Percentiles rank a stretch among this genome's conserved stretches.
These are phyloP conservation scores for Austroboletus sp. DNA, from an alignment of 1,284 basidiomycete genomes.

Conservation along the genomic window DNA sequence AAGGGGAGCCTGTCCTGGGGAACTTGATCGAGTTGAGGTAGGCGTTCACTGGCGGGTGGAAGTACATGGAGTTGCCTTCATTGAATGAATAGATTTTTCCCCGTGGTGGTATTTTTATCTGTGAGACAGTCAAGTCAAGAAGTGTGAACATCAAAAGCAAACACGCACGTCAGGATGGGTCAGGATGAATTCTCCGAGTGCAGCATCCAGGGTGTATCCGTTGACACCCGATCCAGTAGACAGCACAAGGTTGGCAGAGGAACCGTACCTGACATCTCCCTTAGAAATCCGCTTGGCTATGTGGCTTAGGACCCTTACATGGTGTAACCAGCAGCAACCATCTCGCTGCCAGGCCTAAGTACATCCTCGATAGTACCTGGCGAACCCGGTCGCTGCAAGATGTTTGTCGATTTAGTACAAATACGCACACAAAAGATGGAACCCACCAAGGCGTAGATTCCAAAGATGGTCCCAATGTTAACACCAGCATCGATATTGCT, in stretches of 20 bases:
- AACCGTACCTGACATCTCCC: slow-evolving; percentile 74
- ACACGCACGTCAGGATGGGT: slow-evolving; percentile 85
- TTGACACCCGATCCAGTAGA: slow-evolving; percentile 95
- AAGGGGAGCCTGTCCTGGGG: slow-evolving; percentile 74
- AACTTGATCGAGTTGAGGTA: slow-evolving; percentile 97
- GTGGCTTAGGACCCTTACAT: slow-evolving; percentile 53
- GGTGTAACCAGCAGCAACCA: slow-evolving; percentile 97
- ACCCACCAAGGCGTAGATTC: slow-evolving; percentile 86
- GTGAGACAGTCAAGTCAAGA: slow-evolving; percentile 7
- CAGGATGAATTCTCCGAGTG: slow-evolving; percentile 96
- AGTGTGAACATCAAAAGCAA: slow-evolving; percentile 2
- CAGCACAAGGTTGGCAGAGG: slow-evolving; percentile 94
- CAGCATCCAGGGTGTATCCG: slow-evolving; percentile 94
- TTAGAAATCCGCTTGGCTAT: slow-evolving; percentile 9
- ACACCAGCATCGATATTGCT: slow-evolving; percentile 99
- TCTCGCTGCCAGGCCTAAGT: slow-evolving; percentile 87
- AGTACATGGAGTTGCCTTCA: slow-evolving; percentile 95
- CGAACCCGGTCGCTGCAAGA: slow-evolving; percentile 61
- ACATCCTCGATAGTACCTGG: slow-evolving; percentile 80
- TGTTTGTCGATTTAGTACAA: background rate
- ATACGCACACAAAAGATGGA: background rate
- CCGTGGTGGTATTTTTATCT: slow-evolving; percentile 88
- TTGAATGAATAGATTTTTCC: slow-evolving; percentile 99
- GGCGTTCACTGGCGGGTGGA: slow-evolving; percentile 76
- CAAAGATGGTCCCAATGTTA: slow-evolving; percentile 99